Evolutionary conservation across 1,139 yeast genomes (phyloP), one percentile per base, ranked within the genome.

Genomic region (Saccharomycopsis phalli): DNA sequence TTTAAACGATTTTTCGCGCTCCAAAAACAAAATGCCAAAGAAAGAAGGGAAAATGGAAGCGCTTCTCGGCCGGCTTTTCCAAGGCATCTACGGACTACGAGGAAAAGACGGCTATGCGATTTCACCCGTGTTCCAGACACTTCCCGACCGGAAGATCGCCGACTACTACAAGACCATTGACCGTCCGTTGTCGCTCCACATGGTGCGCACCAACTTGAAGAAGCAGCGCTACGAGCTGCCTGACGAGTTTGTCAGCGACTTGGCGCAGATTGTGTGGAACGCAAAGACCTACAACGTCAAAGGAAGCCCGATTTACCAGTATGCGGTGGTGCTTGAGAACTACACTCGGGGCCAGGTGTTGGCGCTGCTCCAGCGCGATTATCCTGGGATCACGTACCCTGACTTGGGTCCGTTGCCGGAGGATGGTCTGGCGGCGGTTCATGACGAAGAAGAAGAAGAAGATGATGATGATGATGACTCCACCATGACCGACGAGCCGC

Each of bases 191-290:
- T 68, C 75, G 13, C 59, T 71, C 41, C 57, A 62, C 31, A 60
- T 64, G 53, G 62, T 71, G 37, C 59, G 60, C 42, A 52, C 51
- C 22, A 45, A 33, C 13, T 26, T 46, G 18, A 41, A 46, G 25
- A 46, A 46, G 22, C 31, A 32, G 5, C 31, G 40, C 26, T 45
- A 45, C 29, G 10, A 28, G 3, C 36, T 34, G 39, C 75, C 83
- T 0, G 81, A 76, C 51, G 78, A 75, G 44, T 87, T 86, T 57
- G 62, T 88, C 32, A 70, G 66, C 45, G 96, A 87, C 57, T 57
- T 88, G 47, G 86, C 81, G 0, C 91, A 83, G 57, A 81, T 88
- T 37, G 72, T 84, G 1, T 84, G 94, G 87, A 88, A 88, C 56
- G 96, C 96, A 2, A 72, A 86, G 48, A 72, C 79, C 36, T 88